These are phyloP conservation scores for Saprolegnia parasitica DNA, from an alignment of 352 stramenopile genomes.

Conservation along the genomic window DNA sequence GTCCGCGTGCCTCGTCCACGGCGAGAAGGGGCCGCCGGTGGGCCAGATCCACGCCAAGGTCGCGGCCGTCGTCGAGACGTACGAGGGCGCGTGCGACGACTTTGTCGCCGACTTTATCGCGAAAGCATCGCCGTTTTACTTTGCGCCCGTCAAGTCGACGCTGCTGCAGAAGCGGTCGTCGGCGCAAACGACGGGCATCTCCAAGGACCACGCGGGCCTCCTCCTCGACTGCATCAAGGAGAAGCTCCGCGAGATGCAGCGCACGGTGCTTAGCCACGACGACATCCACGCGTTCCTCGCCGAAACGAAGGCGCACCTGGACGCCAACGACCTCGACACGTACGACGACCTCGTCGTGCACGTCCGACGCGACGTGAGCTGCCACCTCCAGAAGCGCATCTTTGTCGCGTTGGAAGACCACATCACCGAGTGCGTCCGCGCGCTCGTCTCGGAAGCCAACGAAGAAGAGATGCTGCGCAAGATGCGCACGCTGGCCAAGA, in stretches of 20 bases:
- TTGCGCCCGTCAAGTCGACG: constrained; percentile 18
- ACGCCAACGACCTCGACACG: constrained; percentile 38
- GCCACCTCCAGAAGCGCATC: constrained; percentile 47
- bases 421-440: constrained; percentile 51
- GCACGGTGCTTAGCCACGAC: constrained; percentile 43
- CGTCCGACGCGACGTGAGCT: constrained; percentile 48
- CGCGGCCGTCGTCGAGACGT: background rate
- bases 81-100: constrained; percentile 4
- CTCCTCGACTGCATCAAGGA: constrained; percentile 29
- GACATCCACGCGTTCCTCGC: constrained; percentile 39
- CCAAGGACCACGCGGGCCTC: constrained; percentile 13
- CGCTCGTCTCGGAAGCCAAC: constrained; percentile 45
- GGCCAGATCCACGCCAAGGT: constrained; percentile 1
- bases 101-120: constrained; percentile 22
- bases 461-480: constrained; percentile 46
- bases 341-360: constrained; percentile 62
- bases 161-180: constrained; percentile 21
- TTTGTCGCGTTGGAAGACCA: constrained; percentile 58
- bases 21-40: constrained; percentile 9
- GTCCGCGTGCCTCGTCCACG: constrained; percentile 6
- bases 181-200: constrained; percentile 18
- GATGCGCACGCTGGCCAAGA: constrained; percentile 50
- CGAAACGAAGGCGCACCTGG: constrained; percentile 28
- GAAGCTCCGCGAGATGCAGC: constrained; percentile 54
- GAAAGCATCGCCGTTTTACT: constrained; percentile 18